Evolutionary conservation across 768 basidiomycete species (phyloP), one percentile per base, ranked within the genome.

Genomic region (Xanthoconium stramineum): DNA sequence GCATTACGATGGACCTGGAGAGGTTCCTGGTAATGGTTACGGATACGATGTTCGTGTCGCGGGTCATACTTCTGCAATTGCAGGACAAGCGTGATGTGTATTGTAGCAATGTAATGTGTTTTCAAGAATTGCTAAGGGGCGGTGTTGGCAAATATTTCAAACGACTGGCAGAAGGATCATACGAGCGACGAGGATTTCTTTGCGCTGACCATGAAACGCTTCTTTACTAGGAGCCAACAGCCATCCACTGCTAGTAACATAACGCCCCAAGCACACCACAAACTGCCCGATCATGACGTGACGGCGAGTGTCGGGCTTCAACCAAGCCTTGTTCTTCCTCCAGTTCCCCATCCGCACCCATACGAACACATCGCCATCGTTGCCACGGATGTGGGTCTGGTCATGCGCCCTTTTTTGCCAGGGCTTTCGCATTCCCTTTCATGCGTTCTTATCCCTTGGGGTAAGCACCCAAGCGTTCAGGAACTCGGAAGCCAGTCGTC

Each of bases 1-100:
- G 79, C 94, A 97, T 73, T 96, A 96, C 77, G 89, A 96, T 24
- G 91, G 91, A 11, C 84, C 88, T 39, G 88, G 86, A 20, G 74
- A 86, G 61, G 81, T 81, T 52, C 80, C 81, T 46, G 88, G 87
- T n/a, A 76, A 77, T 63, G 88, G 88, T 32, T 94, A 93, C 72
- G 92, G 89, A 20, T 94, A 94, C 63, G 86, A 87, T 52, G 62
- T 87, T 55, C 89, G 91, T 46, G 79, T 82, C 32, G 78, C 78
- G 57, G 83, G 82, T 20, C 79, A 74, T 42, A 79, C 69, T 54
- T 82, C 87, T 40, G 74, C 81, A 24, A 66, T 71, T 42, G 59
- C 69, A 42, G 72, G 61, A 30, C 64, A 61, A 47, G 63, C 63
- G 51, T 75, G 53, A 65, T 62, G 55, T 63, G 61, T 65, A 64